Base-by-base conservation (phyloP, 2,329 filamentous ascomycete genomes). In the Sclerotinia sclerotiorum region DNA sequence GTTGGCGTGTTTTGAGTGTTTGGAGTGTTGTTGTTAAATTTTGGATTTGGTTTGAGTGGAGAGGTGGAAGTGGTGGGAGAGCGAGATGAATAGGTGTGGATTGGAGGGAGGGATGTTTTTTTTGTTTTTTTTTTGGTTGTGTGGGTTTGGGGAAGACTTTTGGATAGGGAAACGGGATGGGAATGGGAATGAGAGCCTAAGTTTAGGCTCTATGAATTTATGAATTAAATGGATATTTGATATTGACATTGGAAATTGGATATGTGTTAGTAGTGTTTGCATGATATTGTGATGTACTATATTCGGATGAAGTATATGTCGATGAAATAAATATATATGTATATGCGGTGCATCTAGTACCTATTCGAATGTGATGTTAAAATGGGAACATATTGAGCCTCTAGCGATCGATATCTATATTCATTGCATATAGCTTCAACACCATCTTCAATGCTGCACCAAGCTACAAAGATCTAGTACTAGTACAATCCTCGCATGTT, bases 11-110 rank as follows among this genome's bases (percentile, higher is more conserved):
- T 68, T 68, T 29, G 65, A 68, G 29, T 68, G 65, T 68, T 49
- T 68, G 56, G 51, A 63, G 39, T 68, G 65, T 68, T 68, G 65
- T 55, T 68, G 65, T 48, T 68, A 68, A 8, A 32, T 32, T 32
- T n/a, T n/a, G 49, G 32, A 27, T 15, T 39, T 56, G 1, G n/a
- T 5, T 19, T 2, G 27, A 6, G 13, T 42, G 13, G 15, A 17
- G 39, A 6, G 39, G 8, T 42, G 1, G 39, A 5, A 42, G 5
- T 13, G 39, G 39, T 15, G 13, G n/a, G n/a, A 5, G 15, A 42
- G 39, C 4, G 13, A 13, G 2, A 7, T 44, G 15, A 29, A 5
- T 24, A 46, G 62, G 39, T 6, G 13, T 44, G 15, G 44, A 17
- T 24, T 56, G 62, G 27, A 64, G 17, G 1, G 8, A 42, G 13